A percentile compares a stretch with the other conserved stretches of the same genome.
Evolutionary conservation across 495 filamentous ascomycete species (phyloP).

Genomic region (Neurospora sp.): DNA sequence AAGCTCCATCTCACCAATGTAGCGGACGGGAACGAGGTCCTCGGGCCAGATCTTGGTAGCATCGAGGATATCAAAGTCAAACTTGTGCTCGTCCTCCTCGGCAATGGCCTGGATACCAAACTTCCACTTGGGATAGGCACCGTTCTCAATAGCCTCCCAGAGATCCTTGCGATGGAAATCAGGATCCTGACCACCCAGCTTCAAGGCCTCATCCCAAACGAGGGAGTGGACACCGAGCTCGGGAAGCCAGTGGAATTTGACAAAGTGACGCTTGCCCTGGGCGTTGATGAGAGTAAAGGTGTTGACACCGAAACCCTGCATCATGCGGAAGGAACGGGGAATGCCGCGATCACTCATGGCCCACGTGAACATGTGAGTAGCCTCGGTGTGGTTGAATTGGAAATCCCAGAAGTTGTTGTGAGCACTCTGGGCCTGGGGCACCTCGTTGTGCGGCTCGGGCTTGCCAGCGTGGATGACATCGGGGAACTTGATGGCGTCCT

Average conservation of each 20-base stretch:
- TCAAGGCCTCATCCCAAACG: constrained; percentile 83
- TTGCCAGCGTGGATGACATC: constrained; percentile 74
- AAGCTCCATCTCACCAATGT: constrained; percentile 73
- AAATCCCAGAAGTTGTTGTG: constrained; percentile 60
- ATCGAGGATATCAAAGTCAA: constrained; percentile 85
- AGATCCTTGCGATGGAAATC: constrained; percentile 86
- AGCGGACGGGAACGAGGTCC: constrained; percentile 65
- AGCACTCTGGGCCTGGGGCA: constrained; percentile 48
- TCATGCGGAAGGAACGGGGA: constrained; percentile 76
- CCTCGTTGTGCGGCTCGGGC: constrained; percentile 72
- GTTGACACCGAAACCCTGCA: constrained; percentile 88
- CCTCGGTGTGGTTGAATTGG: constrained; percentile 54
- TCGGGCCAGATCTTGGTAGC: constrained; percentile 92
- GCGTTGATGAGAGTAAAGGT: constrained; percentile 67
- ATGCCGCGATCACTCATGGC: constrained; percentile 71
- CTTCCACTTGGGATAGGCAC: constrained; percentile 68
- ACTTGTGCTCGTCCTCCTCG: constrained; percentile 63
- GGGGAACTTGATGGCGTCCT: constrained; percentile 63
- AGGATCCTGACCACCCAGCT: constrained; percentile 71
- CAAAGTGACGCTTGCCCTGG: constrained; percentile 61
- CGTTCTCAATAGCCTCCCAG: constrained; percentile 66
- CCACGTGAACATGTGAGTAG: constrained; percentile 83
- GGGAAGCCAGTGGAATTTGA: constrained; percentile 76
- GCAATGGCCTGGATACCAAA: constrained; percentile 72
- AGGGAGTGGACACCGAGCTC: constrained; percentile 74